Percentiles rank a stretch among this genome's conserved stretches.
These are phyloP conservation scores for Ascochyta viciae-villosae DNA, from an alignment of 2,329 filamentous ascomycete genomes.

Conservation along the genomic window DNA sequence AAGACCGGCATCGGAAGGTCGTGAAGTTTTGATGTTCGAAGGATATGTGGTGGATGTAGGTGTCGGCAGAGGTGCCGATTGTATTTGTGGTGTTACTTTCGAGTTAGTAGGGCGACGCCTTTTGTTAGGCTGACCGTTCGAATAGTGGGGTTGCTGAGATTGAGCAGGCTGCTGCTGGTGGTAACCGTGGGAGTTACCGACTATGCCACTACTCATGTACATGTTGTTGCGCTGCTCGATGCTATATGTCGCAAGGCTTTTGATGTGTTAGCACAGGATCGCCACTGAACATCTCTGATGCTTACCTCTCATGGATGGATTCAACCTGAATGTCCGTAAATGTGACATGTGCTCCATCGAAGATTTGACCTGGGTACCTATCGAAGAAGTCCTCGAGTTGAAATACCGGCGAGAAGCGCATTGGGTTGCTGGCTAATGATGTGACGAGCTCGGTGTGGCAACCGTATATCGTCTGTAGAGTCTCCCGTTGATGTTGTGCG, in stretches of 20 bases:
- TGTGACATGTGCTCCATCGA: slow-evolving; percentile 77
- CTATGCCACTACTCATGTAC: slow-evolving; percentile 43
- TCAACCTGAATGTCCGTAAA: slow-evolving; percentile 72
- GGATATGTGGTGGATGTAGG: slow-evolving; percentile 42
- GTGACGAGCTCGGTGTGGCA: slow-evolving; percentile 85
- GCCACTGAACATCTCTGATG: background rate
- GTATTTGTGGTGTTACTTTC: slow-evolving; percentile 25
- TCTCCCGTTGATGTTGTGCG: slow-evolving; percentile 80
- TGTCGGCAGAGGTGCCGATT: slow-evolving; percentile 37
- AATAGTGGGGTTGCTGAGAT: slow-evolving; percentile 29
- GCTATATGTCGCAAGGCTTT: slow-evolving; percentile 44
- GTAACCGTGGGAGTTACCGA: slow-evolving; percentile 34
- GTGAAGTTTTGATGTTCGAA: slow-evolving; percentile 23
- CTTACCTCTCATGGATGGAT: slow-evolving; percentile 63
- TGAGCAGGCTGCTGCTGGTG: slow-evolving; percentile 37
- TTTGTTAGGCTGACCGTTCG: slow-evolving; percentile 43
- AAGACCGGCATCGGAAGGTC: slow-evolving; percentile 32
- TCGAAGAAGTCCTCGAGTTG: slow-evolving; percentile 90
- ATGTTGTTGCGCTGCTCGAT: slow-evolving; percentile 48
- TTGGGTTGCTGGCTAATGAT: slow-evolving; percentile 69
- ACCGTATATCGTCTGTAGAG: slow-evolving; percentile 76
- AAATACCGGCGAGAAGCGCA: slow-evolving; percentile 79
- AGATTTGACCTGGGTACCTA: slow-evolving; percentile 73
- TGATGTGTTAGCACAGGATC: slow-evolving; percentile 18
- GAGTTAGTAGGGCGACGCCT: slow-evolving; percentile 42